A percentile compares a stretch with the other conserved stretches of the same genome.
These are phyloP conservation scores for Oryza glumipatula DNA, from an alignment of 176 grass and related monocot genomes.

Conservation along the genomic window DNA sequence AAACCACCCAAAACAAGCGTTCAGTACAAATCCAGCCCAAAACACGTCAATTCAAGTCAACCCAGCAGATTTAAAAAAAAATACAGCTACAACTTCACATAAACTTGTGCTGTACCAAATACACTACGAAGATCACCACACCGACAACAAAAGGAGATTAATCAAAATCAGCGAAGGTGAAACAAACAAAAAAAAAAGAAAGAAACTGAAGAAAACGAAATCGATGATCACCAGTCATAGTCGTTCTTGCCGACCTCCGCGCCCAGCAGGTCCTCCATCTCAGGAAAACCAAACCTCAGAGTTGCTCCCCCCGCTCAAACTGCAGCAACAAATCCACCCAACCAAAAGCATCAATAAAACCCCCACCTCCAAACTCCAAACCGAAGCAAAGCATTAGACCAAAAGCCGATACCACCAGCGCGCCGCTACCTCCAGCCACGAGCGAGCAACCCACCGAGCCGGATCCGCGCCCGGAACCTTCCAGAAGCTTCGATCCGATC, in stretches of 20 bases:
- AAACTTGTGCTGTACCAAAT: not conserved
- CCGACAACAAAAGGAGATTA: not conserved
- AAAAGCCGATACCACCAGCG: not conserved
- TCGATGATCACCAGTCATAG: conserved; percentile 77
- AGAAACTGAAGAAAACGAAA: not conserved
- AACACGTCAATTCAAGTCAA: not conserved
- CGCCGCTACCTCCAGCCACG: not conserved
- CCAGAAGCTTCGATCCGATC: not conserved
- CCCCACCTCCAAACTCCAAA: not conserved
- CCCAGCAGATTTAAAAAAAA: not conserved
- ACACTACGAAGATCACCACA: not conserved
- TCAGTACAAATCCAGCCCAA: not conserved
- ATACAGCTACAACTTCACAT: not conserved
- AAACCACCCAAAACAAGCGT: not conserved
- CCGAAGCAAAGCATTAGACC: not conserved
- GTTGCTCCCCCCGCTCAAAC: not conserved
- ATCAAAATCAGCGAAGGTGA: not conserved
- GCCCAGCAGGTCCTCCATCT: conserved; percentile 87
- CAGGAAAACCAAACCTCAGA: not conserved
- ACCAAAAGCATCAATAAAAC: not conserved
- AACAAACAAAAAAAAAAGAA: not conserved
- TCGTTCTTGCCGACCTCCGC: conserved; percentile 95
- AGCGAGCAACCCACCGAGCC: not conserved
- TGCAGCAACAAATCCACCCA: conserved; percentile 8
- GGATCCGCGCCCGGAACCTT: conserved; percentile 36